Percentiles rank a stretch among this genome's conserved stretches.
Conservation (phyloP, 2,329 filamentous ascomycete genomes). For the Aspergillus unguis region DNA sequence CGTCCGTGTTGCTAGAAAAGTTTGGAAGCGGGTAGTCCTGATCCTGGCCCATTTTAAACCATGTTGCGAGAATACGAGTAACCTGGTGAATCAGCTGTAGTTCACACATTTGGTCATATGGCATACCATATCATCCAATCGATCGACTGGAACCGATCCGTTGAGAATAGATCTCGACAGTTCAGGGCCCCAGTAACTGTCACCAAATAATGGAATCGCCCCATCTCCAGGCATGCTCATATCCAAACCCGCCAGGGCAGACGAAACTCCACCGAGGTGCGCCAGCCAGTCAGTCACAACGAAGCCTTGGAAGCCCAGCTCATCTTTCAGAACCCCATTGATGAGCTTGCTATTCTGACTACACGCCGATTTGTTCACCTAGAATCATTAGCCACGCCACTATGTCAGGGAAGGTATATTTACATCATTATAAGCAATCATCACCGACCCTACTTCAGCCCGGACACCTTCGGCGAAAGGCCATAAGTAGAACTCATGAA, state of each 20-base stretch:
- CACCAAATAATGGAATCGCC: constrained; percentile 50
- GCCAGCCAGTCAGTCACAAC: constrained; percentile 69
- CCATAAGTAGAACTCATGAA: constrained; percentile 48
- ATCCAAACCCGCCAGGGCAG: constrained; percentile 62
- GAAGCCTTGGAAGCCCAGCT: constrained; percentile 69
- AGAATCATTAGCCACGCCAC: neutral
- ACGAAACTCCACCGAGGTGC: constrained; percentile 58
- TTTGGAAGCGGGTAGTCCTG: constrained; percentile 55
- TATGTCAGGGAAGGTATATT: neutral
- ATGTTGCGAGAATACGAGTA: constrained; percentile 56
- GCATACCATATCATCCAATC: constrained; percentile 51
- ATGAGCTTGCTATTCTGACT: constrained; percentile 67
- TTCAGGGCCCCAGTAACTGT: constrained; percentile 55
- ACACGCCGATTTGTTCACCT: constrained; percentile 64
- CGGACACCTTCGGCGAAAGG: constrained; percentile 50
- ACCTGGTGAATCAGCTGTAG: constrained; percentile 34
- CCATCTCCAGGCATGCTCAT: constrained; percentile 68
- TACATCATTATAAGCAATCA: constrained; percentile 45
- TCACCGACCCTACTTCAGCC: constrained; percentile 47
- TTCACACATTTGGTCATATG: neutral
- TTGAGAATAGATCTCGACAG: constrained; percentile 56
- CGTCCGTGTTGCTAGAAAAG: constrained; percentile 58
- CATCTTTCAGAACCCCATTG: constrained; percentile 69
- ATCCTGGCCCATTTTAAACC: constrained; percentile 58
- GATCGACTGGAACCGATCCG: constrained; percentile 54